Conservation (phyloP, 2,329 filamentous ascomycete species). For the Fusarium sp. region DNA sequence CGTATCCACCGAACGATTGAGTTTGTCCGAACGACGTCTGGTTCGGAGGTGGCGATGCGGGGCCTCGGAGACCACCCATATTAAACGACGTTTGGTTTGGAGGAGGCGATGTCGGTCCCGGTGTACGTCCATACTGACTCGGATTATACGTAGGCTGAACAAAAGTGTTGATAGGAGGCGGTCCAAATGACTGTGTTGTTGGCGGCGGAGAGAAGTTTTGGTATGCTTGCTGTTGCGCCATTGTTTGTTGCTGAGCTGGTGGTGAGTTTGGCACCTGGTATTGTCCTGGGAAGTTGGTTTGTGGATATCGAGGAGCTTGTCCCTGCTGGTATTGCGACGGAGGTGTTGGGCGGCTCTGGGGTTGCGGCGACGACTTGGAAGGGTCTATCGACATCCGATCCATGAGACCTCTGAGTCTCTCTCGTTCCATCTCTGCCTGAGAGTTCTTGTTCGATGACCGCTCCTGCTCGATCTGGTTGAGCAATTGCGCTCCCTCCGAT, state of each 20-base stretch:
- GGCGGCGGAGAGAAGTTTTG: conserved; percentile 54
- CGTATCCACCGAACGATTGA: conserved; percentile 57
- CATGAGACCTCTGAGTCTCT: conserved; percentile 90
- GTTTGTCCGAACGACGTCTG: conserved; percentile 63
- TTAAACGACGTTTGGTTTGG: conserved; percentile 69
- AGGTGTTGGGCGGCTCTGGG: conserved; percentile 53
- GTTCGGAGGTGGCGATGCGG: conserved; percentile 69
- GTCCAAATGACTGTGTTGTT: conserved; percentile 47
- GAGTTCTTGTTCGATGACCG: conserved; percentile 71
- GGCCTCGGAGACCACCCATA: conserved; percentile 55
- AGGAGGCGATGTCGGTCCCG: conserved; percentile 71
- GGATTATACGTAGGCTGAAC: conserved; percentile 69
- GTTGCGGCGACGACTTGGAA: conserved; percentile 56
- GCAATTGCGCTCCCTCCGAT: conserved; percentile 89
- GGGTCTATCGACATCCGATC: conserved; percentile 93
- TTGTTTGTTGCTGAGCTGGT: conserved; percentile 61
- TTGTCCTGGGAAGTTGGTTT: conserved; percentile 67
- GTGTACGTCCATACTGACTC: conserved; percentile 69
- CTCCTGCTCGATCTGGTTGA: conserved; percentile 88
- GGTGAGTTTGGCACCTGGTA: conserved; percentile 66
- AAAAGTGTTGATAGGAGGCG: conserved; percentile 60
- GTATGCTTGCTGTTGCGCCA: conserved; percentile 59
- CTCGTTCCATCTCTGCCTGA: conserved; percentile 86
- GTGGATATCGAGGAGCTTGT: conserved; percentile 64
- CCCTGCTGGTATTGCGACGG: conserved; percentile 43